Evolutionary conservation across 1,284 basidiomycete species (phyloP).

Genomic region (Heterobasidion irregulare): DNA sequence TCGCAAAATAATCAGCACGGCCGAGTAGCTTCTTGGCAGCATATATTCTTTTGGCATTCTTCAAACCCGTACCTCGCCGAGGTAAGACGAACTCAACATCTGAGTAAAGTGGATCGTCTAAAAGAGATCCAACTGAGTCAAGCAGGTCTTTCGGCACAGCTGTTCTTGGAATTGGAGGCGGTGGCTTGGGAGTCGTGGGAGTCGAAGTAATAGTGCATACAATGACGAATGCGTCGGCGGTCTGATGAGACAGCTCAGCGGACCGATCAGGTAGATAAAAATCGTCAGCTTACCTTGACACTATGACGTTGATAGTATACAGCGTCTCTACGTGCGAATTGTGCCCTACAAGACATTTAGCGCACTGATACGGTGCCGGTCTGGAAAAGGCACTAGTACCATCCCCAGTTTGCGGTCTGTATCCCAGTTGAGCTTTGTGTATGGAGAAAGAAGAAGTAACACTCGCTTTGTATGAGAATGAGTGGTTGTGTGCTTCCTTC

Average conservation of each 20-base stretch:
- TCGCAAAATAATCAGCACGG: conserved; percentile 70
- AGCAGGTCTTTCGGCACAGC: conserved; percentile 55
- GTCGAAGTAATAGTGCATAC: conserved; percentile 74
- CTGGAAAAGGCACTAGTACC: conserved; percentile 29
- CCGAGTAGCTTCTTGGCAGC: conserved; percentile 64
- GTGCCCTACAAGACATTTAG: conserved; percentile 41
- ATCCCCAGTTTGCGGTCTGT: conserved; percentile 79
- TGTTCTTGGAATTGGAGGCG: conserved; percentile 36
- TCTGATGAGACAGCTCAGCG: neutral
- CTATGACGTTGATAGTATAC: conserved; percentile 57
- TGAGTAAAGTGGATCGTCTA: conserved; percentile 77
- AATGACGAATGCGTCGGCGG: conserved; percentile 64
- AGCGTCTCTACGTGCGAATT: conserved; percentile 70
- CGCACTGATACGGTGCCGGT: conserved; percentile 3
- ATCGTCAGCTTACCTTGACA: conserved; percentile 30
- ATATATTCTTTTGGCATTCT: conserved; percentile 42
- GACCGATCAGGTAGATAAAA: neutral
- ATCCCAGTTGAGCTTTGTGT: conserved; percentile 10
- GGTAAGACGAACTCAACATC: conserved; percentile 77
- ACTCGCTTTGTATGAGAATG: conserved; percentile 71
- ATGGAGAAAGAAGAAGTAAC: neutral
- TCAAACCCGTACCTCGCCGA: conserved; percentile 28
- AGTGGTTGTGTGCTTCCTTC: conserved; percentile 81
- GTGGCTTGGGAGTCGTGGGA: conserved; percentile 42
- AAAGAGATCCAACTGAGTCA: conserved; percentile 61